phyloP scores from a whole-genome alignment of 1,284 basidiomycete species.

The Takashimella koratensis region DNA sequence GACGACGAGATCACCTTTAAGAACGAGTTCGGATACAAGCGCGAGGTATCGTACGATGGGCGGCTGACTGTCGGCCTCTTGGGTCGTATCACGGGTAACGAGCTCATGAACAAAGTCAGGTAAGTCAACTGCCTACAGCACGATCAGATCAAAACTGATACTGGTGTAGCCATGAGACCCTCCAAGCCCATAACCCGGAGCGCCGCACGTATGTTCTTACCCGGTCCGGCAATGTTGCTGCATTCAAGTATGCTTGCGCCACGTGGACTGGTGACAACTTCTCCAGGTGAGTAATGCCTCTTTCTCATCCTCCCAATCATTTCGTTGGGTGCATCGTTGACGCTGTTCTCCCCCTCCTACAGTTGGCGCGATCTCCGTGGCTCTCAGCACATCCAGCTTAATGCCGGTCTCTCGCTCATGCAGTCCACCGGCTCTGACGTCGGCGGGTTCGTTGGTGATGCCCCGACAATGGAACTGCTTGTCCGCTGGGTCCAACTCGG shows the following conservation, averaged over 20 bases:
- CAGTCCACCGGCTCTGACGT: neutral
- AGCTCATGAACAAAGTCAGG: constrained; percentile 45
- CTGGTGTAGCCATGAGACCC: constrained; percentile 18
- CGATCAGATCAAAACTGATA: neutral
- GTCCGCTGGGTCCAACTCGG: constrained; percentile 39
- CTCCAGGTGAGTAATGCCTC: constrained; percentile 2
- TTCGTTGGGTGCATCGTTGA: constrained; percentile 5
- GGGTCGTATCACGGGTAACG: constrained; percentile 46
- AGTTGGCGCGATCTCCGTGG: constrained; percentile 29
- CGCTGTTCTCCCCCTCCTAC: neutral
- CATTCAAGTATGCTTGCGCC: constrained; percentile 32
- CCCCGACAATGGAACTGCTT: constrained; percentile 37
- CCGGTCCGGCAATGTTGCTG: constrained; percentile 37
- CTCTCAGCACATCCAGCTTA: constrained; percentile 13
- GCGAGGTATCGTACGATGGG: constrained; percentile 11
- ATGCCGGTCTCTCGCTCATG: neutral
- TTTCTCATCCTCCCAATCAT: constrained; percentile 29
- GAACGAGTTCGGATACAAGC: constrained; percentile 20
- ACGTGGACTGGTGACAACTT: constrained; percentile 41
- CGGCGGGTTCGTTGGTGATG: constrained; percentile 18
- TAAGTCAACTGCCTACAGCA: constrained; percentile 1
- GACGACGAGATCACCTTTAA: constrained; percentile 36
- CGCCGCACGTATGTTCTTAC: constrained; percentile 35
- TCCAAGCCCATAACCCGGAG: constrained; percentile 20
- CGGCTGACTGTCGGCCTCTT: constrained; percentile 35